Evolutionary conservation across 495 filamentous ascomycete genomes (phyloP).

Genomic region (Penicillium cosmopolitanum): DNA sequence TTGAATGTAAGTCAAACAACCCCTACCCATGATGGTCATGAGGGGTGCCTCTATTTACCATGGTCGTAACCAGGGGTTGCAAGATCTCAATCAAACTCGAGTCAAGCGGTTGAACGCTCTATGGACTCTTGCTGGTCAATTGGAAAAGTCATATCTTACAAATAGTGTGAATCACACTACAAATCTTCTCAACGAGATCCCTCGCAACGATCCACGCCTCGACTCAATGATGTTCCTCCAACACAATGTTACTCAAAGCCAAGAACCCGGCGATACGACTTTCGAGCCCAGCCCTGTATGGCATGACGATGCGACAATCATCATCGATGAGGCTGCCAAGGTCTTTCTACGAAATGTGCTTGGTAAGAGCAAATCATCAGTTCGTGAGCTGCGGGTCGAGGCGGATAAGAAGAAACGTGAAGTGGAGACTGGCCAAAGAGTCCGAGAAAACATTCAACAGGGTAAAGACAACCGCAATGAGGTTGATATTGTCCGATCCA

Average conservation of each 20-base stretch:
- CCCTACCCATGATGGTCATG: neutral
- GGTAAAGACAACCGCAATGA: conserved; percentile 86
- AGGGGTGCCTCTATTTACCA: neutral
- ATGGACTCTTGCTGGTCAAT: conserved; percentile 76
- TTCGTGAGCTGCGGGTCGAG: conserved; percentile 77
- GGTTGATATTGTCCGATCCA: conserved; percentile 71
- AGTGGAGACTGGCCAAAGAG: conserved; percentile 71
- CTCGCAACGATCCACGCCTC: conserved; percentile 81
- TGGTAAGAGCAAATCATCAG: conserved; percentile 81
- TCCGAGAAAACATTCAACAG: conserved; percentile 74
- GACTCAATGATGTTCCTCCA: conserved; percentile 97
- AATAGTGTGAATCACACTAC: conserved; percentile 71
- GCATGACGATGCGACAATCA: conserved; percentile 88
- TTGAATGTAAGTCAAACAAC: conserved; percentile 66
- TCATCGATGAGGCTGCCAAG: conserved; percentile 81
- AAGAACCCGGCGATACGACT: conserved; percentile 78
- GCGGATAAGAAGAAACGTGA: conserved; percentile 83
- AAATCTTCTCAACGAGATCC: conserved; percentile 77
- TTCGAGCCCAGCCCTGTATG: conserved; percentile 98
- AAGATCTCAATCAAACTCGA: conserved; percentile 90
- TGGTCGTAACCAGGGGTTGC: conserved; percentile 59
- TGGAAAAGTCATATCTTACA: conserved; percentile 75
- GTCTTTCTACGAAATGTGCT: conserved; percentile 90
- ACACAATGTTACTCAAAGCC: conserved; percentile 80
- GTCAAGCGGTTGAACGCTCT: conserved; percentile 79